These are phyloP conservation scores for Berberis thunbergii DNA, from an alignment of 164 flowering plant species.

Conservation along the genomic window DNA sequence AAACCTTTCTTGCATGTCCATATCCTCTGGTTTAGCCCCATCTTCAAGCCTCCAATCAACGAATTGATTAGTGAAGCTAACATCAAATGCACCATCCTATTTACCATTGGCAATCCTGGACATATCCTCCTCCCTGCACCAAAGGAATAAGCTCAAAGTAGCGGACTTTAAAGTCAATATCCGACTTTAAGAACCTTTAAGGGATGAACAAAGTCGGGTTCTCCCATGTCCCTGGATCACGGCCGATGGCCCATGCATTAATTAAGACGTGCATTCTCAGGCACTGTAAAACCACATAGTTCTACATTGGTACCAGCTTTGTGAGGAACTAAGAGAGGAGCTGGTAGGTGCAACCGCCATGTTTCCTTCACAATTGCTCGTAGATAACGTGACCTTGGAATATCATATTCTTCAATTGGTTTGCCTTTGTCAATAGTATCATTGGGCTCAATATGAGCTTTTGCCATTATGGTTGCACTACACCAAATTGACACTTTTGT, in stretches of 20 bases:
- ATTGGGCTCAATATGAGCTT: background rate
- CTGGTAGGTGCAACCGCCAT: background rate
- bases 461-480: background rate
- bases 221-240: background rate
- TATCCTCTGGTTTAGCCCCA: too few species aligned
- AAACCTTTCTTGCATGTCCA: too few species aligned
- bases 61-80: background rate
- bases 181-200: background rate
- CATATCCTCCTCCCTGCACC: background rate
- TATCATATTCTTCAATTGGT: background rate
- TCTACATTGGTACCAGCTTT: background rate
- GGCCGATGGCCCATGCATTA: background rate
- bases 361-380: background rate
- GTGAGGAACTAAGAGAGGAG: background rate
- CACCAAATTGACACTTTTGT: too few species aligned
- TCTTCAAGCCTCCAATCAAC: too few species aligned
- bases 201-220: background rate
- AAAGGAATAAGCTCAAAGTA: background rate
- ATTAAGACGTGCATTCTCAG: background rate
- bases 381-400: background rate
- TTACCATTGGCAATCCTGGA: background rate
- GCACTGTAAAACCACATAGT: background rate
- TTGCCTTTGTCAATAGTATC: background rate
- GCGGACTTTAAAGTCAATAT: background rate
- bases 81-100: background rate